A percentile compares a stretch with the other conserved stretches of the same genome.
These are phyloP conservation scores for Aureobasidium uvarum DNA, from an alignment of 2,329 filamentous ascomycete genomes.

Conservation along the genomic window DNA sequence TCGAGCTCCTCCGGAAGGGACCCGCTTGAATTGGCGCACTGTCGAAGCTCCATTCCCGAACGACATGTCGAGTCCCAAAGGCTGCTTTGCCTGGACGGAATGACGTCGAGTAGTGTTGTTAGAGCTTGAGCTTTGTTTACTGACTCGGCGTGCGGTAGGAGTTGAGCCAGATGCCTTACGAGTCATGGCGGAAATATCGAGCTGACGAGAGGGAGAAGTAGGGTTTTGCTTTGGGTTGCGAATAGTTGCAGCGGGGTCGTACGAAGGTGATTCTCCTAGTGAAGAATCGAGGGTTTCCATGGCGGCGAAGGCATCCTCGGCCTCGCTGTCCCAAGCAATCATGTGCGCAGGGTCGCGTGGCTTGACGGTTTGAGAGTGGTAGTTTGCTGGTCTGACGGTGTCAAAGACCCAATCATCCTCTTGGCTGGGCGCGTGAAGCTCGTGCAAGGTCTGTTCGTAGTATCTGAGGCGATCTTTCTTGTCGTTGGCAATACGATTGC, in stretches of 20 bases:
- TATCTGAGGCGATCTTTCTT: conserved; percentile 69
- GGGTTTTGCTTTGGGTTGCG: conserved; percentile 39
- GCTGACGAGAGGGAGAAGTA: conserved; percentile 33
- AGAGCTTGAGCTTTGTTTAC: conserved; percentile 38
- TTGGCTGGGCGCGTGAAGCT: conserved; percentile 56
- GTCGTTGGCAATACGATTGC: conserved; percentile 73
- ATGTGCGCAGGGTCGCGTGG: conserved; percentile 50
- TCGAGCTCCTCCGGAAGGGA: conserved; percentile 53
- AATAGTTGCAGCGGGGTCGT: conserved; percentile 39
- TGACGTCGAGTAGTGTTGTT: conserved; percentile 48
- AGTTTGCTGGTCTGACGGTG: conserved; percentile 72
- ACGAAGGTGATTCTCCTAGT: conserved; percentile 37
- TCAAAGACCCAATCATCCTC: conserved; percentile 95
- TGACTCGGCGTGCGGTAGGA: conserved; percentile 38
- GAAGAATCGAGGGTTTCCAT: conserved; percentile 47
- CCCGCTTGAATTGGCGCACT: conserved; percentile 84
- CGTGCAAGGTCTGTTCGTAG: conserved; percentile 82
- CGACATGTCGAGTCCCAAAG: conserved; percentile 82
- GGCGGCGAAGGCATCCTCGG: conserved; percentile 40
- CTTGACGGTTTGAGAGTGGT: conserved; percentile 52
- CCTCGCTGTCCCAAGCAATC: conserved; percentile 40
- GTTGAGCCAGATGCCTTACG: conserved; percentile 38
- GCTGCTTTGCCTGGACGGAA: conserved; percentile 60
- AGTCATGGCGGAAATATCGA: conserved; percentile 41
- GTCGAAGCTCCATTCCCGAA: conserved; percentile 94